A percentile compares a stretch with the other conserved stretches of the same genome.
Conservation (phyloP, 176 grass and related monocot genomes). For the Areca catechu region DNA sequence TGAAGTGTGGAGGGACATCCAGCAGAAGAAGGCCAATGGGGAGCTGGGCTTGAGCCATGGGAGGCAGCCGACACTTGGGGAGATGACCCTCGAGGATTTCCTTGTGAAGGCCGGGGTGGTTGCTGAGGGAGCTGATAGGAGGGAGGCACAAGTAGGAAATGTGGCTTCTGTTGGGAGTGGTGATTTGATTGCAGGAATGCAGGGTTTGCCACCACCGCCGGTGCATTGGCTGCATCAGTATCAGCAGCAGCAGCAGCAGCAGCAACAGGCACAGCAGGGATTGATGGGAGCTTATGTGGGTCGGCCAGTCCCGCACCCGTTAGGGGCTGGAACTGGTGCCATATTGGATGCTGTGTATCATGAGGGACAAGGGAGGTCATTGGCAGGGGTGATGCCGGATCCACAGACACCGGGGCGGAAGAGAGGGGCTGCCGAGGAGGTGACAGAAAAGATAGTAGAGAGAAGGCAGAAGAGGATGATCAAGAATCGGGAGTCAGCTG, state of each 20-base stretch:
- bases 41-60: neutral
- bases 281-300: neutral
- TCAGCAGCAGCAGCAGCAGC: conserved; percentile 8
- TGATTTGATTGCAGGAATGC: neutral
- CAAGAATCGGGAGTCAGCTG: conserved; percentile 25
- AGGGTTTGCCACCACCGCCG: neutral
- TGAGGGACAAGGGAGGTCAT: neutral
- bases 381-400: neutral
- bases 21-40: neutral
- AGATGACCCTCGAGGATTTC: conserved; percentile 25
- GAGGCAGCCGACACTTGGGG: neutral
- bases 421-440: conserved; percentile 4
- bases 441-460: conserved; percentile 12
- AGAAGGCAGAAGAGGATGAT: conserved; percentile 28
- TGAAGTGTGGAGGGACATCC: conserved; percentile 18
- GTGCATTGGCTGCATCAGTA: conserved; percentile 13
- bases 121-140: neutral
- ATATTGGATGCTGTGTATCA: conserved; percentile 4
- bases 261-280: conserved; percentile 4
- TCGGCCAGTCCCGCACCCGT: neutral
- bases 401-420: conserved; percentile 8
- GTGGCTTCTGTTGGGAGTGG: too few relatives aligned
- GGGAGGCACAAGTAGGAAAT: neutral
- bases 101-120: conserved; percentile 4
- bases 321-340: neutral